Conservation (phyloP, 768 basidiomycete species). For the Macrocybe gigantea region DNA sequence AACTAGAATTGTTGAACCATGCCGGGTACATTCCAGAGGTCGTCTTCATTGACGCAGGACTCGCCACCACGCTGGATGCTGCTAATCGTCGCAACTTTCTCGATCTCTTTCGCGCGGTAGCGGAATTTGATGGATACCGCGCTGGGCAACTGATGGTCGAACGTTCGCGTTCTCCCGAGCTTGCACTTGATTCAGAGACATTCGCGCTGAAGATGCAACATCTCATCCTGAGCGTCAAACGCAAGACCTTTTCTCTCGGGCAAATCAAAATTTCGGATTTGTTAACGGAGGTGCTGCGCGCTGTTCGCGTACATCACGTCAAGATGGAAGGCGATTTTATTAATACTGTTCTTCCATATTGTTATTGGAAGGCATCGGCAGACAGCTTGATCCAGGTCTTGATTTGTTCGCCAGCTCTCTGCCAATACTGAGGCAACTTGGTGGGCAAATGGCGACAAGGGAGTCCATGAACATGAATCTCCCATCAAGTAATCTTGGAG, state of each 20-base stretch:
- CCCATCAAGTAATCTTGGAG: slow-evolving; percentile 69
- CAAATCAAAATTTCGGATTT: slow-evolving; percentile 95
- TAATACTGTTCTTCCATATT: slow-evolving; percentile 96
- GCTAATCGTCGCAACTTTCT: slow-evolving; percentile 90
- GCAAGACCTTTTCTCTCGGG: slow-evolving; percentile 96
- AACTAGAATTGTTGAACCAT: slow-evolving; percentile 53
- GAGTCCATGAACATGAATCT: slow-evolving; percentile 48
- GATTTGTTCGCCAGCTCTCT: slow-evolving; percentile 95
- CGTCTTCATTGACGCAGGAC: slow-evolving; percentile 94
- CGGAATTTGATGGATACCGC: slow-evolving; percentile 95
- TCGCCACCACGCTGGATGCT: slow-evolving; percentile 82
- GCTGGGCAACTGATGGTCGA: slow-evolving; percentile 95
- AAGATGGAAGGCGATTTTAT: slow-evolving; percentile 99
- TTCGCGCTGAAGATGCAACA: slow-evolving; percentile 99
- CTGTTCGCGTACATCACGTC: slow-evolving; percentile 89
- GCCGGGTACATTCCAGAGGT: slow-evolving; percentile 90
- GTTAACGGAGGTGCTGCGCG: slow-evolving; percentile 79
- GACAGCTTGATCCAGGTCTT: slow-evolving; percentile 85
- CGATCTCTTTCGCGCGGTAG: slow-evolving; percentile 93
- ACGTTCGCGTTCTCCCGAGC: slow-evolving; percentile 85
- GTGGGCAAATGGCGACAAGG: slow-evolving; percentile 83
- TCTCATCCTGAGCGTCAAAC: slow-evolving; percentile 87
- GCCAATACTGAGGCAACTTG: slow-evolving; percentile 89
- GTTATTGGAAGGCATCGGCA: slow-evolving; percentile 91
- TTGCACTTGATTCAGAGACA: slow-evolving; percentile 87